A percentile compares a stretch with the other conserved stretches of the same genome.
Conservation (phyloP, 2,329 filamentous ascomycete species). For the Colletotrichum sp. region DNA sequence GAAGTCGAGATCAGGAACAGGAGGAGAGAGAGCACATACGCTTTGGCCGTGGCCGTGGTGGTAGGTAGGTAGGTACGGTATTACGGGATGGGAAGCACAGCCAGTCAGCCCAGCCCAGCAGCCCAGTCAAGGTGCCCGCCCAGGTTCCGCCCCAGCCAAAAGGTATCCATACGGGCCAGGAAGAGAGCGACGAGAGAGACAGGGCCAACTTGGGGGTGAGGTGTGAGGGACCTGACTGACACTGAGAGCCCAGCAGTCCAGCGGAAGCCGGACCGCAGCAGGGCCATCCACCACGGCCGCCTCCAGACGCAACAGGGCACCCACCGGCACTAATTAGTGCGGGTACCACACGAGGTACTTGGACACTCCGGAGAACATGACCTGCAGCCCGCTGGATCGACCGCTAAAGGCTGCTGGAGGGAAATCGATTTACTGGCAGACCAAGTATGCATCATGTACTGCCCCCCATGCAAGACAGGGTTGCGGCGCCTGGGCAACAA, state of each 20-base stretch:
- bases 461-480: conserved; percentile 15
- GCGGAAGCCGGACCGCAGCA: conserved; percentile 16
- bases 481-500: conserved; percentile 7
- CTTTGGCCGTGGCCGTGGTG: neutral
- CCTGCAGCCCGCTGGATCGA: neutral
- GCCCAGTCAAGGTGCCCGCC: neutral
- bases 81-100: conserved; percentile 2
- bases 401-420: conserved; percentile 5
- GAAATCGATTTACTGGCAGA: neutral
- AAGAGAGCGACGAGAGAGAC: neutral
- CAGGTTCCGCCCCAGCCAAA: conserved; percentile 8
- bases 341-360: neutral
- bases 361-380: neutral
- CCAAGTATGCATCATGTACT: neutral
- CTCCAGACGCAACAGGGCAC: conserved; percentile 5
- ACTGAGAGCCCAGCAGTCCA: neutral
- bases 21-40: neutral
- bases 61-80: neutral
- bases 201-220: neutral
- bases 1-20: conserved; percentile 8
- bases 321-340: conserved; percentile 11
- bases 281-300: conserved; percentile 6
- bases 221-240: neutral
- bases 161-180: neutral
- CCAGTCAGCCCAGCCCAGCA: conserved; percentile 13